Conservation (phyloP, 257 asterid species). For the Pogostemon cablin region DNA sequence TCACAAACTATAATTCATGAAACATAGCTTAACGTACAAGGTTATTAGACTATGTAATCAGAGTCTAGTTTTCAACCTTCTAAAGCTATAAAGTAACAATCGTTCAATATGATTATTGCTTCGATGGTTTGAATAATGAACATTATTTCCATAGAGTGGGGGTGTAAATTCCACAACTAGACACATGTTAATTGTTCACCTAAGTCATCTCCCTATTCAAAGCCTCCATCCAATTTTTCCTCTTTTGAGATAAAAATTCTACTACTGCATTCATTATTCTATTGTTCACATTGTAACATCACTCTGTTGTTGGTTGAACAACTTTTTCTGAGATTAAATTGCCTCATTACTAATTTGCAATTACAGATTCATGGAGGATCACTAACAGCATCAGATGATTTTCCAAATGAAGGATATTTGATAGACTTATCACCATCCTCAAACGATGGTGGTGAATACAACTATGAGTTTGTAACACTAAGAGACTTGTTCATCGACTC, state of each 20-base stretch:
- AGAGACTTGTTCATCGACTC: slow-evolving; percentile 72
- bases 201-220: not conserved
- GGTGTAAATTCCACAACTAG: slow-evolving; percentile 1
- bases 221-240: not conserved
- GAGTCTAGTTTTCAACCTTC: not conserved
- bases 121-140: not conserved
- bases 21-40: not conserved
- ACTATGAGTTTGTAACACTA: slow-evolving; percentile 71
- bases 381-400: slow-evolving; percentile 65
- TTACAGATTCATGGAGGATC: slow-evolving; percentile 89
- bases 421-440: slow-evolving; percentile 64
- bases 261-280: not conserved
- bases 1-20: slow-evolving; percentile 1
- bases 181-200: slow-evolving; percentile 9
- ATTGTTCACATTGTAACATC: slow-evolving; percentile 1
- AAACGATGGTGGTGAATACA: slow-evolving; percentile 40
- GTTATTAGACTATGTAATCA: not conserved
- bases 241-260: not conserved
- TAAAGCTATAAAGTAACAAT: too few relatives aligned
- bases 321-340: not conserved
- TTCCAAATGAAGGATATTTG: slow-evolving; percentile 62
- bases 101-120: not conserved
- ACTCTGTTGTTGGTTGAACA: slow-evolving; percentile 17
- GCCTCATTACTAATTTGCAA: not conserved
- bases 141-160: slow-evolving; percentile 6